Conservation (phyloP, 768 basidiomycete genomes). For the Pleurotus tuoliensis region DNA sequence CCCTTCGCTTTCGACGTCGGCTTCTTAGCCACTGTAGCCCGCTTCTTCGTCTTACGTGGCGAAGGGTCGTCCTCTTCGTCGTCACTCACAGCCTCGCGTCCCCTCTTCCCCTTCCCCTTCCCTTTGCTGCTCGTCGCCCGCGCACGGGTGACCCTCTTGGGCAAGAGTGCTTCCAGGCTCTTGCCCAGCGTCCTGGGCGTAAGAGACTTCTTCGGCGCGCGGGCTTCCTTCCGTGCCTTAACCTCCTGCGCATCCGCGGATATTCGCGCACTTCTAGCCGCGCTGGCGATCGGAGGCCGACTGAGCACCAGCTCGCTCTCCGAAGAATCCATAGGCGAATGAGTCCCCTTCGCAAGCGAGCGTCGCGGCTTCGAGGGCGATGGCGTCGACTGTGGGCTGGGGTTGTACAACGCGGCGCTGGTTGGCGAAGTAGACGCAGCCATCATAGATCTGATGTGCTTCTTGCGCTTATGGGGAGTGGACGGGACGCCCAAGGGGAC, state of each 20-base stretch:
- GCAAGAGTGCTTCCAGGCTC: neutral
- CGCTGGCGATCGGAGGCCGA: neutral
- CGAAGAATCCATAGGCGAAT: neutral
- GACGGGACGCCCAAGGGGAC: neutral
- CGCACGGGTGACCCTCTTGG: neutral
- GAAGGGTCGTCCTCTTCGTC: neutral
- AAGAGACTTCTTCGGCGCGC: neutral
- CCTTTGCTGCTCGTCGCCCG: neutral
- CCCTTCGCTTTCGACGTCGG: neutral
- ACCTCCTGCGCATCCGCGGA: neutral
- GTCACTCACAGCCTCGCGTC: neutral
- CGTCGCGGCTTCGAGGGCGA: neutral
- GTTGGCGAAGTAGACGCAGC: neutral
- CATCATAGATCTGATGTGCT: neutral
- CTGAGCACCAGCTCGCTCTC: conserved; percentile 1
- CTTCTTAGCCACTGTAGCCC: neutral
- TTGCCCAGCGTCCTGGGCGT: neutral
- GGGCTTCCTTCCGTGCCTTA: neutral
- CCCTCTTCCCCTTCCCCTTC: conserved; percentile 1
- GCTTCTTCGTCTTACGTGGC: neutral
- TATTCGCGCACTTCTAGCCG: neutral
- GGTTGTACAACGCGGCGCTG: neutral
- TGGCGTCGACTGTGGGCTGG: neutral
- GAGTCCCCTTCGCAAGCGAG: neutral
- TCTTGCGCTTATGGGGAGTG: conserved; percentile 1